Evolutionary conservation across 148 eudicot genomes (phyloP), one percentile per base, ranked within the genome.

Genomic region (Diospyros lotus): DNA sequence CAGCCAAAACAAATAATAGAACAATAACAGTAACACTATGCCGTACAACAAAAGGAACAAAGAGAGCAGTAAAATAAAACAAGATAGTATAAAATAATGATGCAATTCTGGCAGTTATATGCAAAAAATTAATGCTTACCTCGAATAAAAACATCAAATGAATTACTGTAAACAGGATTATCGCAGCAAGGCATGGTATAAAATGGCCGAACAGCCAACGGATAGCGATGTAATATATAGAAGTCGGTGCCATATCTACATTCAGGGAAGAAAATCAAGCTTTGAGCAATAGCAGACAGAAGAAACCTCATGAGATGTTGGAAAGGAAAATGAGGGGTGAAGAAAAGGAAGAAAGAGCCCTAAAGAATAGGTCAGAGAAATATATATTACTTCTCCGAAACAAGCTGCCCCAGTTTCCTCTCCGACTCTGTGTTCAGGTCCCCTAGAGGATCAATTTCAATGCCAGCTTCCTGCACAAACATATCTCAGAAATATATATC

Each of bases 121-220:
- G 68, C 1, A 42, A 51, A 9, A 41, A 9, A n/a, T 8, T 10
- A 65, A 42, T 61, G 51, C 75, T 79, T 77, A 83, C 98, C 98
- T 80, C 98, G 86, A 52, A 94, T 92, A 66, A 94, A 94, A 80
- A 94, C 96, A 83, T 94, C 98, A 83, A 94, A 94, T 13, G 98
- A 94, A 77, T 92, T 94, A 81, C 97, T 92, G 66, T 94, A 94
- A 44, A 62, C 66, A 1, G 82, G 81, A 66, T 87, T 79, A 69
- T 92, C 98, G 59, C 75, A 55, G 77, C 91, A 94, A 42, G 98
- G 98, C 98, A 94, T 92, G 63, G 97, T 94, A 81, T 94, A 94
- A 80, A 94, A 94, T 58, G 98, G 97, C 44, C 98, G 82, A 62
- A 94, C 87, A 68, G 92, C 96, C 84, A 85, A 72, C 50, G 98